Percentiles rank a stretch among this genome's conserved stretches.
These are phyloP conservation scores for Chenopodium suecicum DNA, from an alignment of 148 eudicot species.

Conservation along the genomic window DNA sequence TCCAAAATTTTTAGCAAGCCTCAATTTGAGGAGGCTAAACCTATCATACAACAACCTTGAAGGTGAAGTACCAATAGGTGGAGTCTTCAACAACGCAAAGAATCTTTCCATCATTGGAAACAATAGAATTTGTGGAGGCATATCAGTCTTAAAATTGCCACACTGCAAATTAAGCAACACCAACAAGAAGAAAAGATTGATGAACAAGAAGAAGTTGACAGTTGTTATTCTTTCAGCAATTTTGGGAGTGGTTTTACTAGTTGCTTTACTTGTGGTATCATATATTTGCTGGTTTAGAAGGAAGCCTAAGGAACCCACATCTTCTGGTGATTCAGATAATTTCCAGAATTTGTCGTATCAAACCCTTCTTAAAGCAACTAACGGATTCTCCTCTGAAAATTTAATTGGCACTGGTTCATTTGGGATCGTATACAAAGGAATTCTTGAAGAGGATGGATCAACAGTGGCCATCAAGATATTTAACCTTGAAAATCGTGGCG, in stretches of 20 bases:
- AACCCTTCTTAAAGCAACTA: conserved; percentile 21
- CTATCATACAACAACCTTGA: conserved; percentile 36
- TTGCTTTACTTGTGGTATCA: neutral
- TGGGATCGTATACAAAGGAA: conserved; percentile 31
- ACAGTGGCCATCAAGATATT: conserved; percentile 20
- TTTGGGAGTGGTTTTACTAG: conserved; percentile 6
- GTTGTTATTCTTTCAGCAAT: neutral
- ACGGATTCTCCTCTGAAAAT: conserved; percentile 21
- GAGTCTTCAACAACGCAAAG: conserved; percentile 36
- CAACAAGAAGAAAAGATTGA: neutral
- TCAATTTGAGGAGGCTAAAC: conserved; percentile 17
- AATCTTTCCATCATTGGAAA: conserved; percentile 37
- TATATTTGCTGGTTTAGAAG: neutral
- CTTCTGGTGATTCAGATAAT: neutral
- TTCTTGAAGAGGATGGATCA: conserved; percentile 4
- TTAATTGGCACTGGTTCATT: conserved; percentile 25
- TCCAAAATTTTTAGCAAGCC: conserved; percentile 23
- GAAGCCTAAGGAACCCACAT: neutral
- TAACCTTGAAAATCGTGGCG: conserved; percentile 13
- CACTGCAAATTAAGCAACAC: conserved; percentile 10
- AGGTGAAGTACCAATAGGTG: conserved; percentile 39
- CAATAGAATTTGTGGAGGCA: conserved; percentile 41
- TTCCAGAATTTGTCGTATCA: conserved; percentile 16
- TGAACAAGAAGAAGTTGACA: neutral
- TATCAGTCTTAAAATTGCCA: conserved; percentile 27